Conservation (phyloP, 2,329 filamentous ascomycete species). For the Nigrograna mackinnonii region DNA sequence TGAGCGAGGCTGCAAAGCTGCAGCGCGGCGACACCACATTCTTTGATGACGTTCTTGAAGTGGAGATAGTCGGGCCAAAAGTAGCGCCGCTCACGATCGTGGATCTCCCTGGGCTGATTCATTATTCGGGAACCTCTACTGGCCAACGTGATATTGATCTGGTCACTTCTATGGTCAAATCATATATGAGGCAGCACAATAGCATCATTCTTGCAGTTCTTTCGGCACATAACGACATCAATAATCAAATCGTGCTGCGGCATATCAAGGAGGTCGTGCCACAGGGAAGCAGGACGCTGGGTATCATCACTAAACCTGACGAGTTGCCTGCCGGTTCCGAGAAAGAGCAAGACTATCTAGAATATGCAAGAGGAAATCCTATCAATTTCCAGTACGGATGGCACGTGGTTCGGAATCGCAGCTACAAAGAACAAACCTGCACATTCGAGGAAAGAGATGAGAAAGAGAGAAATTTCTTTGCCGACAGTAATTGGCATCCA, state of each 20-base stretch:
- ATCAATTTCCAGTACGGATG: constrained; percentile 52
- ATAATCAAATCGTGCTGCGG: constrained; percentile 61
- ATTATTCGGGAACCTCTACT: constrained; percentile 23
- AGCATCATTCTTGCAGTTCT: constrained; percentile 38
- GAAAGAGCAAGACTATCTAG: constrained; percentile 46
- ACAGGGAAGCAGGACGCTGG: constrained; percentile 53
- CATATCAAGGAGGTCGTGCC: constrained; percentile 52
- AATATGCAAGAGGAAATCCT: constrained; percentile 44
- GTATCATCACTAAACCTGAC: constrained; percentile 64
- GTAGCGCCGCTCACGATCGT: constrained; percentile 45
- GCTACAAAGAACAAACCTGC: constrained; percentile 39
- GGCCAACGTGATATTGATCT: constrained; percentile 25
- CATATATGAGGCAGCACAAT: constrained; percentile 30
- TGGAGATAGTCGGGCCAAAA: neutral
- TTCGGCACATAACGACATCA: constrained; percentile 49
- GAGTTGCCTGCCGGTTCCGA: constrained; percentile 40
- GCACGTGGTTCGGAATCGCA: constrained; percentile 58
- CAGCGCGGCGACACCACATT: neutral
- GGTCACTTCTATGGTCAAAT: constrained; percentile 22
- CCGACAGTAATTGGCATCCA: constrained; percentile 24
- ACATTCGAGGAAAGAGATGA: constrained; percentile 45
- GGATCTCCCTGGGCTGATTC: constrained; percentile 52
- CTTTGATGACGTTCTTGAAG: neutral
- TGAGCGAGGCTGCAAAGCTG: too few relatives aligned
- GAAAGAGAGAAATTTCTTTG: constrained; percentile 41